Evolutionary conservation across 2,329 filamentous ascomycete species (phyloP).

Genomic region (Pseudocercospora pini-densiflorae): DNA sequence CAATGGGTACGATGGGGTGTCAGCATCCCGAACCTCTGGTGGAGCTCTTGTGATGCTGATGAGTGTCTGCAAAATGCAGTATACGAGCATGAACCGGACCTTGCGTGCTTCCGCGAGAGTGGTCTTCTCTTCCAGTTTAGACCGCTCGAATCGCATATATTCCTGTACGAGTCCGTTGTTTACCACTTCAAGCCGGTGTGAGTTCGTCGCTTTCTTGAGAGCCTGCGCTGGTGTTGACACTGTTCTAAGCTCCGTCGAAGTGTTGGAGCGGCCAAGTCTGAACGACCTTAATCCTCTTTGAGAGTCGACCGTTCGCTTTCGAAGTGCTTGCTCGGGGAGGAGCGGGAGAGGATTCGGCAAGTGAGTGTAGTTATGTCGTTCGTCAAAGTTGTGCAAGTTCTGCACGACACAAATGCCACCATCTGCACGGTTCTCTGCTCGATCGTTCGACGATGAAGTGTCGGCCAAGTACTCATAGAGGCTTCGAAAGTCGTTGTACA

Average conservation of each 20-base stretch:
- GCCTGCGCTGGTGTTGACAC: conserved; percentile 55
- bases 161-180: conserved; percentile 63
- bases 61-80: conserved; percentile 74
- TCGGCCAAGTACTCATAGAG: conserved; percentile 76
- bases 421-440: conserved; percentile 41
- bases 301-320: conserved; percentile 34
- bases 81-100: conserved; percentile 77
- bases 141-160: conserved; percentile 71
- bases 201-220: conserved; percentile 56
- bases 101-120: conserved; percentile 71
- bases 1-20: conserved; percentile 63
- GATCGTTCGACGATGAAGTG: conserved; percentile 47
- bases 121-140: conserved; percentile 63
- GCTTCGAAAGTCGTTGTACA: conserved; percentile 72
- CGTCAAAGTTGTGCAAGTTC: conserved; percentile 69
- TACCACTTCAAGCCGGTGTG: conserved; percentile 40
- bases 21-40: conserved; percentile 61
- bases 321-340: conserved; percentile 56
- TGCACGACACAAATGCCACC: conserved; percentile 74
- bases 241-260: conserved; percentile 30
- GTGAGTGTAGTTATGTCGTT: conserved; percentile 61
- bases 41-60: conserved; percentile 66
- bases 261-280: conserved; percentile 9
- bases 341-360: conserved; percentile 70
- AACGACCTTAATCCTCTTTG: conserved; percentile 19